These are phyloP conservation scores for Spathaspora girioi DNA, from an alignment of 805 yeast genomes.

Conservation along the genomic window DNA sequence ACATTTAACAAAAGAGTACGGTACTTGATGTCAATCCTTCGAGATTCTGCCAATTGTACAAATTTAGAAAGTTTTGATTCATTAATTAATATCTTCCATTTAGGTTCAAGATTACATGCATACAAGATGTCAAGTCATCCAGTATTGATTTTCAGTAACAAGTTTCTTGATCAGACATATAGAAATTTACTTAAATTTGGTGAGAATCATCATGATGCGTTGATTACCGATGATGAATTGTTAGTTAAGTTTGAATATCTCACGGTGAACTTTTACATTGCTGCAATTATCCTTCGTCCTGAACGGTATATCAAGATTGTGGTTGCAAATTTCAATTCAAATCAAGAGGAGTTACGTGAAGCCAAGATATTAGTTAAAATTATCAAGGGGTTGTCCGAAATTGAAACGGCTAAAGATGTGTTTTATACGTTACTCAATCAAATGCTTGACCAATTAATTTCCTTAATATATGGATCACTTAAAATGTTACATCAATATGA, in stretches of 20 bases:
- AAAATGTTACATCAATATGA: slow-evolving; percentile 21
- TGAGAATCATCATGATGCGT: slow-evolving; percentile 10
- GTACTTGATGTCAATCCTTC: slow-evolving; percentile 24
- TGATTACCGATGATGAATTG: slow-evolving; percentile 11
- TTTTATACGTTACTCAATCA: slow-evolving; percentile 22
- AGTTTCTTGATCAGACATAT: slow-evolving; percentile 30
- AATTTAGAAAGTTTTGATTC: slow-evolving; percentile 34
- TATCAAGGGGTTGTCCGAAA: slow-evolving; percentile 27
- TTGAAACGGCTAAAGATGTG: slow-evolving; percentile 14
- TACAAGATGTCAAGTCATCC: slow-evolving; percentile 18
- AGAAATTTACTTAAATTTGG: slow-evolving; percentile 16
- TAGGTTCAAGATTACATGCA: slow-evolving; percentile 27
- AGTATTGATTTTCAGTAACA: slow-evolving; percentile 24
- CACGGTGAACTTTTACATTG: slow-evolving; percentile 25
- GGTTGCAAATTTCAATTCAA: slow-evolving; percentile 17
- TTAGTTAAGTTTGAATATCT: slow-evolving; percentile 18
- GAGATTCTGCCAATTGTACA: slow-evolving; percentile 22
- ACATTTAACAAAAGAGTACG: slow-evolving; percentile 35
- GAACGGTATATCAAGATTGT: slow-evolving; percentile 24
- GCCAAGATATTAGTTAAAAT: slow-evolving; percentile 25
- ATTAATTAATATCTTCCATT: slow-evolving; percentile 29
- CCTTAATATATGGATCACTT: slow-evolving; percentile 22
- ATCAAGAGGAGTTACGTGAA: slow-evolving; percentile 20
- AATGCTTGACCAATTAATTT: slow-evolving; percentile 21
- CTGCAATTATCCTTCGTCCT: slow-evolving; percentile 35